A percentile compares a stretch with the other conserved stretches of the same genome.
Conservation (phyloP, 345 rosid species). For the Salix exigua region DNA sequence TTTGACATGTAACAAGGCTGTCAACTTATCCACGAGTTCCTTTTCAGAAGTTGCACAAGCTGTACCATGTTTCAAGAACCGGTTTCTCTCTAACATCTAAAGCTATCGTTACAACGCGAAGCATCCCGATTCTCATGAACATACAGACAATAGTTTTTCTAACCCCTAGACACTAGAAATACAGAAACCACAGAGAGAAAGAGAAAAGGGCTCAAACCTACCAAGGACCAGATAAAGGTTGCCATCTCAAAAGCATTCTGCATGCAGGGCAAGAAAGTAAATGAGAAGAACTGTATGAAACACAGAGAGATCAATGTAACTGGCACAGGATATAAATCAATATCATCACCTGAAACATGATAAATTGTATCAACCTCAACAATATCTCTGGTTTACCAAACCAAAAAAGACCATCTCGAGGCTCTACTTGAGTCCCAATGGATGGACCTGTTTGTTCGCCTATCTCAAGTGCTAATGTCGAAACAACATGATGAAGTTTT, state of each 20-base stretch:
- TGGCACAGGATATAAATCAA: background rate
- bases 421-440: constrained; percentile 72
- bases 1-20: no score
- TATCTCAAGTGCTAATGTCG: constrained; percentile 80
- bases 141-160: no score
- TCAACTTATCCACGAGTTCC: no score
- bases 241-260: constrained; percentile 99
- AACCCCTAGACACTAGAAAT: no score
- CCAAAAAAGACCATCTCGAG: constrained; percentile 90
- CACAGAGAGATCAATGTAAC: background rate
- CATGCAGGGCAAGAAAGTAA: constrained; percentile 14
- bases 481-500: constrained; percentile 89
- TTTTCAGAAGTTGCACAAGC: no score
- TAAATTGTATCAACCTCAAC: constrained; percentile 68
- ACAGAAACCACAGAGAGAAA: no score
- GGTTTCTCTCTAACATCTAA: no score
- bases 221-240: constrained; percentile 90
- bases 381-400: constrained; percentile 85
- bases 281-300: background rate
- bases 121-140: no score
- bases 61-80: no score
- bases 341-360: constrained; percentile 71
- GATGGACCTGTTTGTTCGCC: constrained; percentile 62
- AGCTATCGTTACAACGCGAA: no score
- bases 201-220: constrained; percentile 27